Base-by-base conservation (phyloP, 1,284 basidiomycete species). In the Mycosarcoma mackinlayi region DNA sequence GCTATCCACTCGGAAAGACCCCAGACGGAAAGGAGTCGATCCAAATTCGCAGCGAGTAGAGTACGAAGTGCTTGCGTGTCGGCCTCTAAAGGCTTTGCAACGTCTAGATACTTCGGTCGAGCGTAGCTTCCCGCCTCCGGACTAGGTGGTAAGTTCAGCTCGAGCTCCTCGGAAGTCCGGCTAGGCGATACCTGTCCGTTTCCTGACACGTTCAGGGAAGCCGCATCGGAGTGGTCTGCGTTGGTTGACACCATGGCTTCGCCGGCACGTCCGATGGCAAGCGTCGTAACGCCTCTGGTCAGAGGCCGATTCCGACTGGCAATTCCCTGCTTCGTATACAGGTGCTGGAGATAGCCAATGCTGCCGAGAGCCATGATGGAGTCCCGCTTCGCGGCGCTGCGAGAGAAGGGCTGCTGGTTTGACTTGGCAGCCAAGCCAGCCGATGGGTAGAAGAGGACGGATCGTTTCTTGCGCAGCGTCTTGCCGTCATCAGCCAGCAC, bases 271-370 rank as follows among this genome's bases (percentile, higher is more conserved):
- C 72, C 75, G 35, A 77, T 75, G n/a, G 75, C 72, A 4, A 74
- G 51, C 4, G 60, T 54, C 45, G 69, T 56, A 5, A 48, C 51
- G 8, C 65, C 71, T 45, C 61, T 73, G 27, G 51, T 51, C 37
- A 60, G 16, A 0, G 75, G 68, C 4, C 67, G 67, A 7, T 61
- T 64, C 5, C 58, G 66, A 35, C 48, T 74, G 4, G 75, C 75
- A 8, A 75, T 65, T n/a, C 76, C 76, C 39, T 74, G 73, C 28
- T 76, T 76, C 11, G 67, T 64, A 51, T 74, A 78, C 9, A 78
- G 50, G 21, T 76, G 67, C 48, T 78, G 76, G 11, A 78, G 61
- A 46, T 74, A 61, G 18, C 66, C 73, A n/a, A 78, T 78, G 48
- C 69, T 73, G 3, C 76, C 76, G 0, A 78, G 58, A 3, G 74